These are phyloP conservation scores for Inga oerstediana DNA, from an alignment of 306 rosid genomes.

Conservation along the genomic window DNA sequence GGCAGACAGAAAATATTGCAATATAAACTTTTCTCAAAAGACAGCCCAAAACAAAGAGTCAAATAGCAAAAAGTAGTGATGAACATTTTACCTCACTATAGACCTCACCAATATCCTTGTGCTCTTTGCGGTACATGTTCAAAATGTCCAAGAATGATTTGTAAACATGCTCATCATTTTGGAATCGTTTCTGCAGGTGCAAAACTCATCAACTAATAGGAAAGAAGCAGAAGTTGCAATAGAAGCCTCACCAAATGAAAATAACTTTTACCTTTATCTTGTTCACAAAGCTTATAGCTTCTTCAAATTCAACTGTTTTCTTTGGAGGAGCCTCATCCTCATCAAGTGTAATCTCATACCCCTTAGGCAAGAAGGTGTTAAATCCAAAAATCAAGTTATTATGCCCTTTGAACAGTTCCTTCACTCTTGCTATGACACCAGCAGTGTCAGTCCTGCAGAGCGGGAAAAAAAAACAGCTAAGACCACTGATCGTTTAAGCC, in stretches of 20 bases:
- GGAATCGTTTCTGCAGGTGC: slow-evolving; percentile 77
- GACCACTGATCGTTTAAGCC: slow-evolving; percentile 23
- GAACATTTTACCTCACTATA: slow-evolving; percentile 73
- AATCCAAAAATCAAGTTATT: slow-evolving; percentile 90
- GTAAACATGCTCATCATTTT: slow-evolving; percentile 82
- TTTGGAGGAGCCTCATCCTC: slow-evolving; percentile 80
- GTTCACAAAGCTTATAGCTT: slow-evolving; percentile 96
- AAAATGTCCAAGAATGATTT: slow-evolving; percentile 94
- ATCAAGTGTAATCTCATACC: slow-evolving; percentile 88
- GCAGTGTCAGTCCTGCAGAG: slow-evolving; percentile 83
- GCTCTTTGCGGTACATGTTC: slow-evolving; percentile 98
- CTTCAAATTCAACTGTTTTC: slow-evolving; percentile 93
- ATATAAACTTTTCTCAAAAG: not conserved
- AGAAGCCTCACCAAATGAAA: slow-evolving; percentile 21
- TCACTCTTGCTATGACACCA: slow-evolving; percentile 94
- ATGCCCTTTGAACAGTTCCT: slow-evolving; percentile 95
- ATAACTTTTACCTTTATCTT: slow-evolving; percentile 81
- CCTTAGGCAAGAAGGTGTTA: slow-evolving; percentile 96
- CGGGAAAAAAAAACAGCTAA: slow-evolving; percentile 5
- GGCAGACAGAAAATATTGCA: slow-evolving; percentile 22
- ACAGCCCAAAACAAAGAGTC: not conserved
- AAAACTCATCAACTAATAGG: slow-evolving; percentile 27
- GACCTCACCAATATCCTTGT: slow-evolving; percentile 87
- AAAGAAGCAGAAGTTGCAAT: slow-evolving; percentile 16
- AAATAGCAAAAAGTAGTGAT: not conserved